phyloP scores from a whole-genome alignment of 2,329 filamentous ascomycete genomes.

The Chalaropsis thielavioides region DNA sequence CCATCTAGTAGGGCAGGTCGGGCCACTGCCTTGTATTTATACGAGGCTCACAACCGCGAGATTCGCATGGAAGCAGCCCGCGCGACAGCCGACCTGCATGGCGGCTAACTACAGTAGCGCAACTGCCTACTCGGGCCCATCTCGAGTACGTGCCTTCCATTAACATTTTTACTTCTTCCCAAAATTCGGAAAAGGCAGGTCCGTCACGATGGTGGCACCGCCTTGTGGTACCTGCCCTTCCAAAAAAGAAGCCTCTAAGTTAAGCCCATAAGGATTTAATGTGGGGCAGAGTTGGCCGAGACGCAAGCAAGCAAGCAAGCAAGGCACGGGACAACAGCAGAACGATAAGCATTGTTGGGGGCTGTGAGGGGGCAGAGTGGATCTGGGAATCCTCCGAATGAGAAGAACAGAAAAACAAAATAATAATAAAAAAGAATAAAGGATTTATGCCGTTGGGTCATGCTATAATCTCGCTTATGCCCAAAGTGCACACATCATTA shows the following conservation, averaged over 20 bases:
- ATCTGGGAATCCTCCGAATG: too few relatives aligned
- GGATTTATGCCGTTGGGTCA: too few relatives aligned
- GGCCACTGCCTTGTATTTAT: not conserved
- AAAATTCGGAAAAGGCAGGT: not conserved
- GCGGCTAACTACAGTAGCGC: not conserved
- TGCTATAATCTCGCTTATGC: too few relatives aligned
- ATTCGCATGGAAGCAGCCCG: not conserved
- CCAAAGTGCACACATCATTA: too few relatives aligned
- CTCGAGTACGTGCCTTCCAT: not conserved
- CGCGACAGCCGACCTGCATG: not conserved
- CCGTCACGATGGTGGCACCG: not conserved
- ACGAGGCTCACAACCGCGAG: not conserved
- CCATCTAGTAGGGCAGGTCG: not conserved
- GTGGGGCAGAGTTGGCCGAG: not conserved
- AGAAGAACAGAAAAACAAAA: too few relatives aligned
- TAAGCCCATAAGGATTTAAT: not conserved
- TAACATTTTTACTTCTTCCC: not conserved
- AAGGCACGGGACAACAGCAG: too few relatives aligned
- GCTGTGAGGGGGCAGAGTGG: too few relatives aligned
- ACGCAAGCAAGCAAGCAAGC: too few relatives aligned
- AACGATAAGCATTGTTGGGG: too few relatives aligned
- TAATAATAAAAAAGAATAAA: too few relatives aligned
- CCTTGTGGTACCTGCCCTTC: not conserved
- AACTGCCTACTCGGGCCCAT: not conserved
- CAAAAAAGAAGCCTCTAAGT: not conserved